phyloP scores from a whole-genome alignment of 1,284 basidiomycete genomes.

The Puccinia brachypodii region DNA sequence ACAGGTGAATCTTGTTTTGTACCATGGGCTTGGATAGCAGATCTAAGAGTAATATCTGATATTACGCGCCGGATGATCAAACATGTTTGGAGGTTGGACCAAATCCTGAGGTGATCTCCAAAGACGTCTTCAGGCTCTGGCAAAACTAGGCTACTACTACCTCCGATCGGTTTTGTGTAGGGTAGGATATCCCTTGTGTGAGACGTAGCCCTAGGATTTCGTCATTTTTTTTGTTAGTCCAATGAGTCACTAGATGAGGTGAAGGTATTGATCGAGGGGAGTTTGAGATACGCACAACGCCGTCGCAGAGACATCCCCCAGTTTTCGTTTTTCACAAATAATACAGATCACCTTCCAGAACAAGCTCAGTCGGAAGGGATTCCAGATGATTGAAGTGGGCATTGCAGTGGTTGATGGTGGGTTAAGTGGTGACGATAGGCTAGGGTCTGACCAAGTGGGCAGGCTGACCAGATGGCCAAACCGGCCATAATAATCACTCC shows the following conservation, averaged over 20 bases:
- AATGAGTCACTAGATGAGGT: not conserved
- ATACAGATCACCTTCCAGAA: constrained; percentile 28
- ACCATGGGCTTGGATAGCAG: not conserved
- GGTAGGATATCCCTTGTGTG: not conserved
- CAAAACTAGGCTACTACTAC: not conserved
- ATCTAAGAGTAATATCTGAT: constrained; percentile 25
- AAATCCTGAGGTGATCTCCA: constrained; percentile 37
- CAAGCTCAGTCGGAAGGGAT: constrained; percentile 19
- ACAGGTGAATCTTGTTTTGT: not conserved
- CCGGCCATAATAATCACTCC: constrained; percentile 5
- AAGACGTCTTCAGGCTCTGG: constrained; percentile 17
- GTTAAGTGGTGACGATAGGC: not conserved
- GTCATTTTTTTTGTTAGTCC: not conserved
- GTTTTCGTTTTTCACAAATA: constrained; percentile 23
- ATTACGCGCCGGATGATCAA: constrained; percentile 29
- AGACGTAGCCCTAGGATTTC: not conserved
- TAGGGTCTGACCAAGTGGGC: constrained; percentile 33
- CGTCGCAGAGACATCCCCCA: constrained; percentile 16
- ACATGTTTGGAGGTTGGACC: constrained; percentile 20
- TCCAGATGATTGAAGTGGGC: constrained; percentile 18
- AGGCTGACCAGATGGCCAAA: constrained; percentile 27
- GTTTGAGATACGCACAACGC: not conserved
- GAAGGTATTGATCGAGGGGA: not conserved
- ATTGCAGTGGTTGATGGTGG: not conserved
- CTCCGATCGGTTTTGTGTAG: not conserved